A percentile compares a stretch with the other conserved stretches of the same genome.
Evolutionary conservation across 2,329 filamentous ascomycete species (phyloP).

Genomic region (Stagonosporopsis vannaccii): DNA sequence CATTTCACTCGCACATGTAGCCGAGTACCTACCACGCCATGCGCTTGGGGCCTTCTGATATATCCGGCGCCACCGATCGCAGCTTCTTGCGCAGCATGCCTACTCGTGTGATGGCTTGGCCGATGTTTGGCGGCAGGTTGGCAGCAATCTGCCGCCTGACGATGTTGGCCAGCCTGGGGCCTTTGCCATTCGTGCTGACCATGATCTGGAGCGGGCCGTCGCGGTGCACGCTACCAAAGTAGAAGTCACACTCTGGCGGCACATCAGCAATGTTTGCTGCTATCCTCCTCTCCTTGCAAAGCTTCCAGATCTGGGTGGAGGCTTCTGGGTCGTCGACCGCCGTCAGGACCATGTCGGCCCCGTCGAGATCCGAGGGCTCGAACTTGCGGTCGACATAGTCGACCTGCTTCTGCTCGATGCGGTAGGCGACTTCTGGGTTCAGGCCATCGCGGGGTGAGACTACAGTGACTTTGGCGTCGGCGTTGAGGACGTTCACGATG

Average conservation of each 20-base stretch:
- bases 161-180: constrained; percentile 86
- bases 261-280: constrained; percentile 97
- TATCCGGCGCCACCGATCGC: constrained; percentile 74
- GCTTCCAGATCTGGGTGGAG: constrained; percentile 89
- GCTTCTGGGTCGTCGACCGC: constrained; percentile 92
- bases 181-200: constrained; percentile 98
- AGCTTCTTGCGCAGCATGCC: constrained; percentile 81
- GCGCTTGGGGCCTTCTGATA: constrained; percentile 79
- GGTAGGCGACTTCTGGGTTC: constrained; percentile 86
- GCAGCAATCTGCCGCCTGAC: constrained; percentile 83
- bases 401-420: constrained; percentile 77
- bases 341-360: constrained; percentile 84
- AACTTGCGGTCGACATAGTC: constrained; percentile 84
- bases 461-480: constrained; percentile 88
- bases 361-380: constrained; percentile 83
- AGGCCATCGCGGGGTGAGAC: constrained; percentile 81
- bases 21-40: constrained; percentile 76
- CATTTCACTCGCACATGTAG: not conserved
- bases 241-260: constrained; percentile 96
- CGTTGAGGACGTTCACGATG: constrained; percentile 92
- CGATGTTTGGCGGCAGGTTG: constrained; percentile 77
- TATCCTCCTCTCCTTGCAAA: constrained; percentile 85
- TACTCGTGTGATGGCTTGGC: constrained; percentile 84
- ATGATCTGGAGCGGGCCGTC: constrained; percentile 97
- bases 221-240: constrained; percentile 94